These are phyloP conservation scores for Mortierella sp. DNA, from an alignment of 371 early-diverging fungal species.

Conservation along the genomic window DNA sequence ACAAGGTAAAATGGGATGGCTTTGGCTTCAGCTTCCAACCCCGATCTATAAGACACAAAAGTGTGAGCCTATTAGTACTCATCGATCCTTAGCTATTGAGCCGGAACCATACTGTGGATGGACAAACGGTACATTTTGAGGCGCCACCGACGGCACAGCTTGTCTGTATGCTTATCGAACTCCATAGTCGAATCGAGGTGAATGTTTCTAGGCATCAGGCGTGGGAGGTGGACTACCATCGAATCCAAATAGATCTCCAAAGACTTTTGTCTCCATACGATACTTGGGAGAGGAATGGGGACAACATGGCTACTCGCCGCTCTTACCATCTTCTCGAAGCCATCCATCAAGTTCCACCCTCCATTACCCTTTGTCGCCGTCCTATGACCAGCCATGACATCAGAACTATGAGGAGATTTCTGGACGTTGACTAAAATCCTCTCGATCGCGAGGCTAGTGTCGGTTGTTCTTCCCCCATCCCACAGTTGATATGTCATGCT, in stretches of 20 bases:
- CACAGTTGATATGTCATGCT: slow-evolving; percentile 35
- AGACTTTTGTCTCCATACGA: slow-evolving; percentile 18
- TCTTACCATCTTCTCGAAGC: slow-evolving; percentile 24
- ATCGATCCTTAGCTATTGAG: neutral
- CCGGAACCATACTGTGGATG: no score
- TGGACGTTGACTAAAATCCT: slow-evolving; percentile 18
- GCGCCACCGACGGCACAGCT: slow-evolving; percentile 21
- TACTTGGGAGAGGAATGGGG: slow-evolving; percentile 33
- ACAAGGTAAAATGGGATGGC: slow-evolving; percentile 17
- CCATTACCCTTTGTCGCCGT: neutral
- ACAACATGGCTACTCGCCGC: slow-evolving; percentile 7
- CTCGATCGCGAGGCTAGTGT: slow-evolving; percentile 36
- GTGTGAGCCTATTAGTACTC: neutral
- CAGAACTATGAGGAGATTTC: slow-evolving; percentile 9
- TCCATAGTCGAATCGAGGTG: slow-evolving; percentile 27
- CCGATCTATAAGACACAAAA: slow-evolving; percentile 8
- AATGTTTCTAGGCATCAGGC: slow-evolving; percentile 23
- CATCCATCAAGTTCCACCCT: slow-evolving; percentile 37
- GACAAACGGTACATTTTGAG: slow-evolving; percentile 28
- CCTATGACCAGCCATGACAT: neutral
- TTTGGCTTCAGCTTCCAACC: slow-evolving; percentile 28
- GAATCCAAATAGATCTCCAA: slow-evolving; percentile 28
- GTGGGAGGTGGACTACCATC: slow-evolving; percentile 26
- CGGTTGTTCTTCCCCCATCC: slow-evolving; percentile 36
- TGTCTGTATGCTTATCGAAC: slow-evolving; percentile 23